Percentiles rank a stretch among this genome's conserved stretches.
Conservation (phyloP, 305 asterid species). For the Fraxinus dipetala region DNA sequence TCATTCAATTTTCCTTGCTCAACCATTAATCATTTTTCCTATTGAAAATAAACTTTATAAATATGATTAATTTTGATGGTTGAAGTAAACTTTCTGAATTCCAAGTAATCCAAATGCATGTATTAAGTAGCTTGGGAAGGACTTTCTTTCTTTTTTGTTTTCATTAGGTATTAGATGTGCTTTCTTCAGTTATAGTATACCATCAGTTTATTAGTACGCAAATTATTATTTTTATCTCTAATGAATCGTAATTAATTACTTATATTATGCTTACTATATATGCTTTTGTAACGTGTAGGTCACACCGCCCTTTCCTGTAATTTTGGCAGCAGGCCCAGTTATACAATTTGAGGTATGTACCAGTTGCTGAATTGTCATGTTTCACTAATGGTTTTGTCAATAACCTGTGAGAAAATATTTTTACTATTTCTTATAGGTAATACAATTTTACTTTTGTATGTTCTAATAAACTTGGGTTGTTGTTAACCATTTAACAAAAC, state of each 20-base stretch:
- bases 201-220: not conserved
- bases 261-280: slow-evolving; percentile 12
- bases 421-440: not conserved
- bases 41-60: not conserved
- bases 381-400: slow-evolving; percentile 13
- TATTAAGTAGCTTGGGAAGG: slow-evolving; percentile 1
- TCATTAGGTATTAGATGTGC: not conserved
- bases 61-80: slow-evolving; percentile 3
- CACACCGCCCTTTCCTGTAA: slow-evolving; percentile 77
- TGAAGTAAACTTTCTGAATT: not conserved
- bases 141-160: not conserved
- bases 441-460: slow-evolving; percentile 4
- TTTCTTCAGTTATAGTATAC: not conserved
- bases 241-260: not conserved
- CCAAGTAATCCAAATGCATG: not conserved
- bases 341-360: slow-evolving; percentile 83
- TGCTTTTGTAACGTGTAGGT: slow-evolving; percentile 52
- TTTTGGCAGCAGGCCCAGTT: slow-evolving; percentile 69
- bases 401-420: not conserved
- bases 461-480: not conserved
- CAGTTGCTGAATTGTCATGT: not conserved
- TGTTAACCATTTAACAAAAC: not conserved
- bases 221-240: not conserved
- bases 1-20: not conserved
- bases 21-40: not conserved